Conservation (phyloP, 2,329 filamentous ascomycete genomes). For the Pseudopithomyces maydicus region DNA sequence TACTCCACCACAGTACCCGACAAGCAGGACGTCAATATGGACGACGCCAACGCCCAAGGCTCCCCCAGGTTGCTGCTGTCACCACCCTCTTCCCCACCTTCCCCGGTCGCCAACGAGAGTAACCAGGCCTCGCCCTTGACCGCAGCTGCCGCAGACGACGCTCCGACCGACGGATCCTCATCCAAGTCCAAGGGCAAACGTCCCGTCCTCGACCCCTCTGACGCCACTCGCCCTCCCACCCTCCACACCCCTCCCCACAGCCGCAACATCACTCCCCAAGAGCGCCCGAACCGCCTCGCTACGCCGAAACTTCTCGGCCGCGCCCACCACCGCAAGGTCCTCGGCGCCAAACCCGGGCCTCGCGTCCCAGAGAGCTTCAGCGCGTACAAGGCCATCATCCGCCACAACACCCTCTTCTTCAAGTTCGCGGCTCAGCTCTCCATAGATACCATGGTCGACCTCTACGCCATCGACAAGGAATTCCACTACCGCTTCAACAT, state of each 20-base stretch:
- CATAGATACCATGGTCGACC: constrained; percentile 25
- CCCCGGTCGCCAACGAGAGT: not conserved
- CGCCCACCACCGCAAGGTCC: constrained; percentile 28
- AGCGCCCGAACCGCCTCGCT: not conserved
- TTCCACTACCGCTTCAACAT: constrained; percentile 51
- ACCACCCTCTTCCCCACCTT: not conserved
- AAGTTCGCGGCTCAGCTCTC: constrained; percentile 35
- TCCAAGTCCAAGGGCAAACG: constrained; percentile 29
- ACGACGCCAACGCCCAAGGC: too few relatives aligned
- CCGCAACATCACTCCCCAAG: not conserved
- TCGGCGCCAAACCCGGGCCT: constrained; percentile 22
- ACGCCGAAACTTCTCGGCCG: constrained; percentile 26
- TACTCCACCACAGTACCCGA: too few relatives aligned
- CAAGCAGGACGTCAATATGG: too few relatives aligned
- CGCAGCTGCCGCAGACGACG: not conserved
- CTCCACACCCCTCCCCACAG: not conserved
- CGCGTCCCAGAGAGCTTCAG: constrained; percentile 26
- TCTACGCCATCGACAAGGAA: constrained; percentile 47
- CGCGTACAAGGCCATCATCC: constrained; percentile 41
- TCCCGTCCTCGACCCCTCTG: constrained; percentile 12
- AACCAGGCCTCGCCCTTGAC: too few relatives aligned
- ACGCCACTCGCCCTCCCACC: not conserved
- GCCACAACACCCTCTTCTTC: constrained; percentile 44
- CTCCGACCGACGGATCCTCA: not conserved
- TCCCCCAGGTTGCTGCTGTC: not conserved